These are phyloP conservation scores for Buxus sempervirens DNA, from an alignment of 164 flowering plant species.

Conservation along the genomic window DNA sequence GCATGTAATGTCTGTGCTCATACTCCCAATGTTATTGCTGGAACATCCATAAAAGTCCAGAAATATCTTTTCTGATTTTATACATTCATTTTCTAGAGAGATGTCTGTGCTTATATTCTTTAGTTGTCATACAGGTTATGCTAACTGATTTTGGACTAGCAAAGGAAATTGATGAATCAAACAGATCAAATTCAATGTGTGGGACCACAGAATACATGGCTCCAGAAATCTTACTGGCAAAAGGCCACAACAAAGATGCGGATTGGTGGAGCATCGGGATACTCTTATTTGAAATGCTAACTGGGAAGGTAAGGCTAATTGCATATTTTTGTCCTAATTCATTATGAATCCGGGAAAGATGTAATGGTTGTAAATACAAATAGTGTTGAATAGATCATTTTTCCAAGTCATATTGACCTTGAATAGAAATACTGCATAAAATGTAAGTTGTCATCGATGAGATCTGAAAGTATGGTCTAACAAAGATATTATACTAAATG, in stretches of 20 bases:
- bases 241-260: slow-evolving; percentile 85
- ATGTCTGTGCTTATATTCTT: neutral
- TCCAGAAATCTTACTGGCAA: slow-evolving; percentile 68
- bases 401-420: neutral
- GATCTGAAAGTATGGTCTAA: too few species aligned
- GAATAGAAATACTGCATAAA: neutral
- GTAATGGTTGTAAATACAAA: neutral
- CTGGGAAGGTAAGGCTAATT: slow-evolving; percentile 50
- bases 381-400: neutral
- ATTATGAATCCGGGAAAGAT: neutral
- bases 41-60: slow-evolving; percentile 5
- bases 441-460: too few species aligned
- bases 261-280: slow-evolving; percentile 96
- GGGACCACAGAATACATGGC: slow-evolving; percentile 97
- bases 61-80: neutral
- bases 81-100: neutral
- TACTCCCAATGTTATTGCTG: slow-evolving; percentile 7
- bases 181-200: slow-evolving; percentile 83
- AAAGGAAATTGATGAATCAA: slow-evolving; percentile 72
- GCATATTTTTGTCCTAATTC: neutral
- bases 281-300: slow-evolving; percentile 77
- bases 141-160: slow-evolving; percentile 91
- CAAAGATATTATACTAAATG: too few species aligned
- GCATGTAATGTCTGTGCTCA: slow-evolving; percentile 56
- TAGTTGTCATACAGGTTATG: slow-evolving; percentile 47